Percentiles rank a stretch among this genome's conserved stretches.
phyloP scores from a whole-genome alignment of 2,329 filamentous ascomycete genomes.

The Fusarium chlamydosporum region DNA sequence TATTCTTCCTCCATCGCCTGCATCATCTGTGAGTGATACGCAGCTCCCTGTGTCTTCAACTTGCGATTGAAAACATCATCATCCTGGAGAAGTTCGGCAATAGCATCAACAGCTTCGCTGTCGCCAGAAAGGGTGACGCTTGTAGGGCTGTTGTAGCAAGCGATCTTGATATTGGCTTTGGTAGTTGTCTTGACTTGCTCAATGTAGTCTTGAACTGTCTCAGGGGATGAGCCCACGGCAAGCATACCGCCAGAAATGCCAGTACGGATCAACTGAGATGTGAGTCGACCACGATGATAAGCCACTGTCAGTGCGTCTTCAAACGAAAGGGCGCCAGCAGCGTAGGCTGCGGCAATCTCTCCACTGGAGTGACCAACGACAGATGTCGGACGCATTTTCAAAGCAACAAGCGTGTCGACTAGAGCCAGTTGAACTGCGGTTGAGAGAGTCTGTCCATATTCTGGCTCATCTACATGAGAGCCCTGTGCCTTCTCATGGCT shows the following conservation, averaged over 20 bases:
- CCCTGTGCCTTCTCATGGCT: constrained; percentile 21
- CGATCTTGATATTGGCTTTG: constrained; percentile 1
- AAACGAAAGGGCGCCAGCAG: constrained; percentile 39
- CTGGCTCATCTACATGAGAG: constrained; percentile 41
- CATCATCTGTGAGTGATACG: constrained; percentile 22
- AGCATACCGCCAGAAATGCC: constrained; percentile 8
- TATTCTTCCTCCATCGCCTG: constrained; percentile 5
- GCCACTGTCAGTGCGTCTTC: constrained; percentile 52
- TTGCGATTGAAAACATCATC: constrained; percentile 10
- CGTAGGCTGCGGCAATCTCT: constrained; percentile 58
- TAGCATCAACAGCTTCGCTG: background rate
- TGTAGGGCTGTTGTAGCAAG: constrained; percentile 2
- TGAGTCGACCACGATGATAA: constrained; percentile 44
- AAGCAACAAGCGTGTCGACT: constrained; percentile 1
- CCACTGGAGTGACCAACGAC: constrained; percentile 58
- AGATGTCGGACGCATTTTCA: constrained; percentile 38
- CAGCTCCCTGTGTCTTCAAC: constrained; percentile 14
- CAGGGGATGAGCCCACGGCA: constrained; percentile 5
- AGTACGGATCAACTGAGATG: constrained; percentile 6
- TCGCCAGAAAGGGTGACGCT: constrained; percentile 15
- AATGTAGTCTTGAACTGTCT: constrained; percentile 5
- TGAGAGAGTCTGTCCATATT: constrained; percentile 56
- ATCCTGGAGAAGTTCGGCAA: background rate
- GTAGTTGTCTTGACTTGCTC: constrained; percentile 1
- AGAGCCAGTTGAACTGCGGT: constrained; percentile 57